Evolutionary conservation across 202 grass and related monocot species (phyloP).

Genomic region (Brachypodium distachyon): DNA sequence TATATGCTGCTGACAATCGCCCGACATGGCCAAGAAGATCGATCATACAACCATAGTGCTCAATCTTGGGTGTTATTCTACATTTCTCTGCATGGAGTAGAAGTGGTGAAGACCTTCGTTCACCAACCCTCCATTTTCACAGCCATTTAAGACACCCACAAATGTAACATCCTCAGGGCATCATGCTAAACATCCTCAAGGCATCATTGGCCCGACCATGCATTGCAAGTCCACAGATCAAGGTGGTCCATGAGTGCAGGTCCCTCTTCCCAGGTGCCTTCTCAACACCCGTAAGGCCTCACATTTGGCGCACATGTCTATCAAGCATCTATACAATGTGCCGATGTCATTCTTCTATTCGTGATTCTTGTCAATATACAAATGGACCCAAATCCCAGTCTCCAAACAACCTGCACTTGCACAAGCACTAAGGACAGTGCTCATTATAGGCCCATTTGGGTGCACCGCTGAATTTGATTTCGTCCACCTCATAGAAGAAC

Average conservation of each 20-base stretch:
- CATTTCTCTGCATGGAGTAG: constrained; percentile 42
- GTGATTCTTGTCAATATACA: constrained; percentile 32
- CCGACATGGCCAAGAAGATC: constrained; percentile 60
- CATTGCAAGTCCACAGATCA: constrained; percentile 64
- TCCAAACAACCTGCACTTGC: constrained; percentile 39
- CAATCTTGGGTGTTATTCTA: constrained; percentile 29
- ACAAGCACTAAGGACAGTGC: constrained; percentile 45
- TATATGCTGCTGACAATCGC: constrained; percentile 38
- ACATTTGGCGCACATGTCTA: constrained; percentile 65
- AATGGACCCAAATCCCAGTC: constrained; percentile 54
- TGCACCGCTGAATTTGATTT: background rate
- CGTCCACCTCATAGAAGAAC: background rate
- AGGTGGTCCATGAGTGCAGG: constrained; percentile 48
- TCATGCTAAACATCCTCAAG: constrained; percentile 31
- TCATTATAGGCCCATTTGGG: constrained; percentile 47
- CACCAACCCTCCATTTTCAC: constrained; percentile 50
- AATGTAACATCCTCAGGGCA: constrained; percentile 56
- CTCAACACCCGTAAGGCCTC: constrained; percentile 55
- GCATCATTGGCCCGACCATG: constrained; percentile 44
- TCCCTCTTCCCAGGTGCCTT: constrained; percentile 39
- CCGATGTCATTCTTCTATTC: constrained; percentile 34
- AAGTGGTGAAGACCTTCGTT: constrained; percentile 42
- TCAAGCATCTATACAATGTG: constrained; percentile 28
- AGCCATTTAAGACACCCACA: constrained; percentile 56
- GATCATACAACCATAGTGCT: constrained; percentile 63